These are phyloP conservation scores for Auxenochlorella protothecoides DNA, from an alignment of 139 green algal genomes.

Conservation along the genomic window DNA sequence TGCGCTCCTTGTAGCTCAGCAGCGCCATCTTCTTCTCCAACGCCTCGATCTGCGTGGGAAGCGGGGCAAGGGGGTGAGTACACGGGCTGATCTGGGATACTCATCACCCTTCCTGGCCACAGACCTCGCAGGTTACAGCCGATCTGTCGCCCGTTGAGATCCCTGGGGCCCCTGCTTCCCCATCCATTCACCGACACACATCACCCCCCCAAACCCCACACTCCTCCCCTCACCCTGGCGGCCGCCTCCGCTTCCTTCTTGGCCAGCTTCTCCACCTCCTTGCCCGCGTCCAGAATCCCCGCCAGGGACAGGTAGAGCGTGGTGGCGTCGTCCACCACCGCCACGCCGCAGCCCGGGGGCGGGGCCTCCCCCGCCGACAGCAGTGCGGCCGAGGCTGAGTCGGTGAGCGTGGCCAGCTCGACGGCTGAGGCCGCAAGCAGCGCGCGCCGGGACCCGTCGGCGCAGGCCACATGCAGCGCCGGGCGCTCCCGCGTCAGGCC, in stretches of 20 bases:
- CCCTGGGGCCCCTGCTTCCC: too few relatives aligned
- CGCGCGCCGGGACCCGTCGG: constrained; percentile 14
- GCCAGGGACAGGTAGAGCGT: constrained; percentile 51
- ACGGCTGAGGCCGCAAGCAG: constrained; percentile 20
- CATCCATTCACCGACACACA: too few relatives aligned
- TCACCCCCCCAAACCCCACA: too few relatives aligned
- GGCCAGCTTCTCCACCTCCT: constrained; percentile 81
- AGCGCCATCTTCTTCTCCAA: constrained; percentile 44
- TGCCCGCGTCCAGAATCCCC: constrained; percentile 78
- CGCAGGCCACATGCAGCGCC: constrained; percentile 48
- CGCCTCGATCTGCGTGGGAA: constrained; percentile 13
- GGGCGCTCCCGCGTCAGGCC: constrained; percentile 68
- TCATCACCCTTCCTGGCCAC: background rate
- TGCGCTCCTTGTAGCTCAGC: constrained; percentile 60
- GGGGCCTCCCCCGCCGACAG: constrained; percentile 5
- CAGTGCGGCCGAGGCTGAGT: constrained; percentile 17
- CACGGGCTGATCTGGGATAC: background rate
- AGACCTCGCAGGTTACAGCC: too few relatives aligned
- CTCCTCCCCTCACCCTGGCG: background rate
- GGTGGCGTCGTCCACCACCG: constrained; percentile 71
- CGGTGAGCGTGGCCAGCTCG: constrained; percentile 52
- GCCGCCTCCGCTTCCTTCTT: constrained; percentile 63
- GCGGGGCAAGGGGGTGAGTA: background rate
- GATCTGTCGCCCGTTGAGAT: too few relatives aligned
- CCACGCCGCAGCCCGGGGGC: constrained; percentile 63